These are phyloP conservation scores for Lentinula novae-zelandiae DNA, from an alignment of 1,284 basidiomycete genomes.

Conservation along the genomic window DNA sequence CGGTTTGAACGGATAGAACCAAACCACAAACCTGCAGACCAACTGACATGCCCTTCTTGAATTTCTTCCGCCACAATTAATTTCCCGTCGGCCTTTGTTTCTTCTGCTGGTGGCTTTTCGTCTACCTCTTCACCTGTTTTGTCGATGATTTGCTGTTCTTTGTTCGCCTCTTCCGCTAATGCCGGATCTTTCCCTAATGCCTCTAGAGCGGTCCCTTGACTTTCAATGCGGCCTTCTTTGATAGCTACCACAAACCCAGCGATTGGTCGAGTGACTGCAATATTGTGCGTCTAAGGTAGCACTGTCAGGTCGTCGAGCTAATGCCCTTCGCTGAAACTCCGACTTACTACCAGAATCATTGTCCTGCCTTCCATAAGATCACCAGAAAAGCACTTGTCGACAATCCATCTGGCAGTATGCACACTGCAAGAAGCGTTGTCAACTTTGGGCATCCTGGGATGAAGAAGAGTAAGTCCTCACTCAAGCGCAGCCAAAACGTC, in stretches of 20 bases:
- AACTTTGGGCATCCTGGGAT: constrained; percentile 17
- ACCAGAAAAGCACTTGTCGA: constrained; percentile 71
- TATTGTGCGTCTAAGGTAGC: constrained; percentile 53
- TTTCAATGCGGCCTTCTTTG: constrained; percentile 40
- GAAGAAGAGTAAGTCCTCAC: constrained; percentile 21
- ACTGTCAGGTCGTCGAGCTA: not conserved
- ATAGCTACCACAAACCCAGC: constrained; percentile 58
- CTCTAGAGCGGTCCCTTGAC: constrained; percentile 38
- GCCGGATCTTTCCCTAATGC: constrained; percentile 31
- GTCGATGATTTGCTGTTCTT: constrained; percentile 31
- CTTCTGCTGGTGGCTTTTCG: constrained; percentile 27
- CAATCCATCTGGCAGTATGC: constrained; percentile 72
- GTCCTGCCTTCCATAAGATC: constrained; percentile 69
- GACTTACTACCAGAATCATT: constrained; percentile 65
- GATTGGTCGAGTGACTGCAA: constrained; percentile 52
- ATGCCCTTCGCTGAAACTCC: too few species aligned
- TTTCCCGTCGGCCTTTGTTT: constrained; percentile 33
- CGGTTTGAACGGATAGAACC: constrained; percentile 27
- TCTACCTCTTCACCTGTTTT: constrained; percentile 38
- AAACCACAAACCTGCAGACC: constrained; percentile 30
- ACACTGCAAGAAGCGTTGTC: constrained; percentile 24
- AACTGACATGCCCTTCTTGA: constrained; percentile 53
- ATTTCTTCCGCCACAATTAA: constrained; percentile 62
- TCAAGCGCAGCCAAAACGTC: constrained; percentile 61
- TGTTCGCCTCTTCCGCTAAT: constrained; percentile 30